Base-by-base conservation (phyloP, 768 basidiomycete species). In the Lenzites betulinus region DNA sequence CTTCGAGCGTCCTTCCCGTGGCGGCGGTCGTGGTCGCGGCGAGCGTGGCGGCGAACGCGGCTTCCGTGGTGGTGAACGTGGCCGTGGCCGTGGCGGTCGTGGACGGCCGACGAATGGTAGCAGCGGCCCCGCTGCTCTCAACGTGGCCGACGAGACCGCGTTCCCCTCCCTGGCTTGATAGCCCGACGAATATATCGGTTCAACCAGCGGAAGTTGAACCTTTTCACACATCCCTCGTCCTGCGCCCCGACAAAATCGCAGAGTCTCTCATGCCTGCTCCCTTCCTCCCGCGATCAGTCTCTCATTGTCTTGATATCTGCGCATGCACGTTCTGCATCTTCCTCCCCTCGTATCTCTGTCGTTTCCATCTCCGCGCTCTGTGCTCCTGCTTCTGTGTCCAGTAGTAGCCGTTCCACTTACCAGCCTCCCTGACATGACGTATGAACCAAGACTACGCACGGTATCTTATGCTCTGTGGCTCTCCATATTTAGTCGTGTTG, bases 101-200 rank as follows among this genome's bases (percentile, higher is more conserved):
- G 81, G 80, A 58, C 57, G 62, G 36, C 73, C 77, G 41, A 73
- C 78, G 52, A 77, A 79, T 51, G 81, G 78, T 62, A 74, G 75
- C 51, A 67, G 70, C 61, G 51, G 70, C 49, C 62, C 76, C 42
- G 63, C 77, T 46, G 56, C 67, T 61, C 78, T 93, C 75, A 82
- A 89, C 71, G 90, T 95, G 64, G 87, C 87, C 69, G 94, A 97
- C 75, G 80, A 92, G 75, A 78, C 77, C 26, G 93, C 92, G 60
- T 97, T 97, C 87, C 94, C 94, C 46, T 92, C 94, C 66, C 83
- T 97, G 65, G 82, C 90, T 62, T 83, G 74, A 63, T 46, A 69
- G 55, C 28, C 55, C 42, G 43, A 47, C 46, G 23, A 59, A 58
- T 56, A 54, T 44, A 61, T 36, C 53, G 39, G 22, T 30, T 30